Evolutionary conservation across 306 rosid genomes (phyloP), one percentile per base, ranked within the genome.

Genomic region (Prunus mira): DNA sequence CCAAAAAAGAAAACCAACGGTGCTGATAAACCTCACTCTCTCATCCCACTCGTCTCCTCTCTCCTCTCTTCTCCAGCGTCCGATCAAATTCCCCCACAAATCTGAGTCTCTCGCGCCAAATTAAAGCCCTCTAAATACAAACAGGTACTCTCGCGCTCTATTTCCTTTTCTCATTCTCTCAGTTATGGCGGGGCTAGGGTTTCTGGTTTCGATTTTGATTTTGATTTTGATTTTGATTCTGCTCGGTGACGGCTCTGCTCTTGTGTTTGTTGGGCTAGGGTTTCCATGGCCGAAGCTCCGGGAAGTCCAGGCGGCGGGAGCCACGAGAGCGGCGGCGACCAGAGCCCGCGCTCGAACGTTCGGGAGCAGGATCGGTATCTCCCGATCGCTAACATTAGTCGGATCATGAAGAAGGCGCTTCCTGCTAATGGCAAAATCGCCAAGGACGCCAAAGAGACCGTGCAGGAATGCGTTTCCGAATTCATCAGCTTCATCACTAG

Each of bases 41-140:
- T 78, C 81, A 96, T 96, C 99, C 84, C 77, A 83, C 79, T 82
- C 95, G 97, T 94, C 92, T 87, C 92, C 85, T 83, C 32, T 77
- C 85, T 86, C 87, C 87, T 87, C 15, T 83, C 98, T 91, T 96
- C 88, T 92, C 94, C 98, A 96, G 93, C 98, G 98, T 96, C 97
- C 97, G 99, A 95, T 94, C 86, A 46, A 84, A 76, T 72, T 87
- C 87, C 86, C 88, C 97, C 78, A 52, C 68, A 47, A 79, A 77
- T 20, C 89, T 57, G 77, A 15, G 25, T 25, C 88, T 87, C 98
- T 82, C 98, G 97, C 97, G 89, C 91, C 93, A 87, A 89, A 77
- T 60, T 12, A 60, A 25, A 60, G 13, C n/a, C 28, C 25, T 49
- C 52, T 49, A 49, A 49, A 49, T 49, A 11, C 2, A 49, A 49